A percentile compares a stretch with the other conserved stretches of the same genome.
Evolutionary conservation across 257 asterid genomes (phyloP).

Genomic region (Asclepias syriaca): DNA sequence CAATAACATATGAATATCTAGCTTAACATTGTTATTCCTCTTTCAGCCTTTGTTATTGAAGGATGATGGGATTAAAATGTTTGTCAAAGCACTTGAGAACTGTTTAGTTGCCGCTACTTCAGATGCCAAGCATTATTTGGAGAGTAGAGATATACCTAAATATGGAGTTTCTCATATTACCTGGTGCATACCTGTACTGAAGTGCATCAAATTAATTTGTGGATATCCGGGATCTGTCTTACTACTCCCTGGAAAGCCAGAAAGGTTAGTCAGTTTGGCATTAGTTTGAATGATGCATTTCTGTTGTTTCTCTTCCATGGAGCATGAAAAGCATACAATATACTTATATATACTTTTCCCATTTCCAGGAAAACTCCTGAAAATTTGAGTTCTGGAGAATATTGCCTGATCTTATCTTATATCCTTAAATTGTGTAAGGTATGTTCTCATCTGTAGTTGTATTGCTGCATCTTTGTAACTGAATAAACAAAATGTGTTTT

Average conservation of each 20-base stretch:
- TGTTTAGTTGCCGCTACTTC: slow-evolving; percentile 46
- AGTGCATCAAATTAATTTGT: slow-evolving; percentile 53
- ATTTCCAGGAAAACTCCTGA: slow-evolving; percentile 44
- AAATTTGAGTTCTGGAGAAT: slow-evolving; percentile 51
- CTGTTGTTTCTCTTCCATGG: slow-evolving; percentile 2
- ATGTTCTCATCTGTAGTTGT: slow-evolving; percentile 13
- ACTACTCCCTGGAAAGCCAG: slow-evolving; percentile 38
- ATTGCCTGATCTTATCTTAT: slow-evolving; percentile 39
- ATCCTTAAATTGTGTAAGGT: slow-evolving; percentile 66
- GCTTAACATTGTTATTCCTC: slow-evolving; percentile 19
- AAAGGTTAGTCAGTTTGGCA: slow-evolving; percentile 43
- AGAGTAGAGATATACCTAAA: slow-evolving; percentile 27
- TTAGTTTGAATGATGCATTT: slow-evolving; percentile 3
- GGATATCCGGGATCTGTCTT: slow-evolving; percentile 41
- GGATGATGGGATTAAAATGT: slow-evolving; percentile 64
- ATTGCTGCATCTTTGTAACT: not conserved
- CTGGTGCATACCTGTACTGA: slow-evolving; percentile 69
- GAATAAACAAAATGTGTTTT: not conserved
- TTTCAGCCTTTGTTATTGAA: slow-evolving; percentile 64
- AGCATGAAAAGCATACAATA: slow-evolving; percentile 4
- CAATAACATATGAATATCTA: slow-evolving; percentile 6
- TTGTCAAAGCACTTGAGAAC: slow-evolving; percentile 58
- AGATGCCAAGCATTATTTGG: slow-evolving; percentile 47
- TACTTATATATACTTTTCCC: slow-evolving; percentile 15
- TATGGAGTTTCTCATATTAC: slow-evolving; percentile 40